Evolutionary conservation across 306 rosid species (phyloP), one percentile per base, ranked within the genome.

Genomic region (Oxytropis ochrocephala): DNA sequence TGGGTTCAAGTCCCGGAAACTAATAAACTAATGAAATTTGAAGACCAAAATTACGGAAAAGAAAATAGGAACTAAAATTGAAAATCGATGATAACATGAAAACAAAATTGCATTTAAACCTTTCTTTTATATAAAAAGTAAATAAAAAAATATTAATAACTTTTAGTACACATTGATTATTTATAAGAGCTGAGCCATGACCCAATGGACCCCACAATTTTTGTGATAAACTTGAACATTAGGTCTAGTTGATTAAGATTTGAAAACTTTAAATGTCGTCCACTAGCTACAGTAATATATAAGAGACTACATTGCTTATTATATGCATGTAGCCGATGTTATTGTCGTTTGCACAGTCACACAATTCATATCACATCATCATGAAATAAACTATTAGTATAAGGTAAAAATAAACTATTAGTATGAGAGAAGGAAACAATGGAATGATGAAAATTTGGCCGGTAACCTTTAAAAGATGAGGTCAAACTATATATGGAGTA

Each of bases 251-350:
- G 70, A 78, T 78, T 64, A 72, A 72, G 70, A 78, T 58, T 58
- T 51, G 60, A 67, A 32, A 66, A 67, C 62, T 41, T 68, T 43
- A 51, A 51, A 17, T 73, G 78, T 78, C 82, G 46, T 43, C 80
- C 77, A 69, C 74, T 75, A 48, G 70, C 67, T n/a, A 70, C 41
- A 75, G 54, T 62, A 64, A 61, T 51, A 52, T 35, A 75, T 11
- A 6, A 58, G 43, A 59, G 66, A 50, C 64, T 42, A 39, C 35
- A 60, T 60, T 59, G 18, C 48, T 67, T 61, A 57, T 67, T n/a
- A 50, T 48, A 68, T 2, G 24, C 59, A 35, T 62, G 73, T 74
- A 46, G 86, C 83, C 86, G 72, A 82, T 63, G 76, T 39, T 75
- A 19, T 66, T 71, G 86, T 82, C 81, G 72, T 71, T 75, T 71